Conservation (phyloP, 2,329 filamentous ascomycete species). For the Sarocladium oryzae region DNA sequence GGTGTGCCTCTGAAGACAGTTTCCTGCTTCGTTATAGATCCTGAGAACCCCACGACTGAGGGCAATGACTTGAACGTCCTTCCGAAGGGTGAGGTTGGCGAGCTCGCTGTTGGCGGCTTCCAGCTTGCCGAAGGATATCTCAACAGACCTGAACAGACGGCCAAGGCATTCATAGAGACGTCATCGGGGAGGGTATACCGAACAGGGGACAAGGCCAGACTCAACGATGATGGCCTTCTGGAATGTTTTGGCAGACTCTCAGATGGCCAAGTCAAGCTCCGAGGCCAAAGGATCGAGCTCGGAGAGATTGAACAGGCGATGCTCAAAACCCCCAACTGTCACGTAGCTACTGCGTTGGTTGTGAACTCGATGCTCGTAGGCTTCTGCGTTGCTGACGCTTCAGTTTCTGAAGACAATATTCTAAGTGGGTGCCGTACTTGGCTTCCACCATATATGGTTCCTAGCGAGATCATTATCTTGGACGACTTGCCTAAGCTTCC, state of each 20-base stretch:
- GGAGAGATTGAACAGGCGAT: conserved; percentile 71
- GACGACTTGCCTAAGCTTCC: conserved; percentile 64
- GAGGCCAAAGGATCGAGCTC: conserved; percentile 76
- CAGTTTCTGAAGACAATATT: conserved; percentile 34
- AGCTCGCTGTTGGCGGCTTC: conserved; percentile 2
- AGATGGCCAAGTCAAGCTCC: conserved; percentile 77
- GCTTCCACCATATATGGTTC: conserved; percentile 81
- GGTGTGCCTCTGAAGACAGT: conserved; percentile 76
- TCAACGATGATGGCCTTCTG: conserved; percentile 62
- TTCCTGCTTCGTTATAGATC: conserved; percentile 63
- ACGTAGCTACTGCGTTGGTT: conserved; percentile 60
- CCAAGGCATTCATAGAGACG: conserved; percentile 41
- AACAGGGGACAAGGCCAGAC: conserved; percentile 75
- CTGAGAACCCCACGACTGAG: conserved; percentile 20
- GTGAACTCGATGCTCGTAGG: conserved; percentile 63
- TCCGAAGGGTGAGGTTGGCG: conserved; percentile 58
- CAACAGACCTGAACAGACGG: conserved; percentile 9
- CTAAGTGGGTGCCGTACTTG: conserved; percentile 59
- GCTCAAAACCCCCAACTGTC: conserved; percentile 54
- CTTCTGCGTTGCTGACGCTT: conserved; percentile 57
- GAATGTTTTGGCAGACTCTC: conserved; percentile 77
- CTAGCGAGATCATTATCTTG: conserved; percentile 62
- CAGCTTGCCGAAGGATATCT: conserved; percentile 8
- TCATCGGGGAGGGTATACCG: conserved; percentile 68
- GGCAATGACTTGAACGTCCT: conserved; percentile 43